phyloP scores from a whole-genome alignment of 2,329 filamentous ascomycete species.

The Claviceps cyperi region DNA sequence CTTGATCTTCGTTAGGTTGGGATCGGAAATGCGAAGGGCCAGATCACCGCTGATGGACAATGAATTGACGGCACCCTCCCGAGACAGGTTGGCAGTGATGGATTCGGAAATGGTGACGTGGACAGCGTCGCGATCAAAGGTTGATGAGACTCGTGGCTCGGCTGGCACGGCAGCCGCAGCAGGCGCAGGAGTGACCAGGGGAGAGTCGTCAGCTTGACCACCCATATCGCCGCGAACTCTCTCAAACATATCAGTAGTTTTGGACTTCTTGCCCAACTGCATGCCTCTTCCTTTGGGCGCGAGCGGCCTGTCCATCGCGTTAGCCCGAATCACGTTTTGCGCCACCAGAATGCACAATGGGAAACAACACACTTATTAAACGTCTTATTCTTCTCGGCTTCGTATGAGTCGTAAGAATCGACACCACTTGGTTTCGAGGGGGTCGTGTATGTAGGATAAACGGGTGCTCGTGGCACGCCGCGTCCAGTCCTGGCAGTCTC shows the following conservation, averaged over 20 bases:
- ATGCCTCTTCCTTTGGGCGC: slow-evolving; percentile 89
- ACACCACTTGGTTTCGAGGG: slow-evolving; percentile 58
- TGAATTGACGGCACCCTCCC: slow-evolving; percentile 75
- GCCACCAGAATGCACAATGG: not conserved
- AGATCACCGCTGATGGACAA: slow-evolving; percentile 86
- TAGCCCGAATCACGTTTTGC: not conserved
- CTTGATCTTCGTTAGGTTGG: slow-evolving; percentile 81
- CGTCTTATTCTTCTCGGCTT: slow-evolving; percentile 92
- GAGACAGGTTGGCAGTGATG: slow-evolving; percentile 78
- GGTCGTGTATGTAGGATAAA: slow-evolving; percentile 80
- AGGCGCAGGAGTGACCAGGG: slow-evolving; percentile 49
- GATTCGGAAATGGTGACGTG: slow-evolving; percentile 78
- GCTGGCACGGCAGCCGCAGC: slow-evolving; percentile 35
- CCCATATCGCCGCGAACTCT: slow-evolving; percentile 84
- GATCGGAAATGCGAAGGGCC: slow-evolving; percentile 77
- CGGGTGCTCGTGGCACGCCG: slow-evolving; percentile 55
- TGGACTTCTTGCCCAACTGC: slow-evolving; percentile 98
- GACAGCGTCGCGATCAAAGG: slow-evolving; percentile 68
- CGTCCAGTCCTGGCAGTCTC: slow-evolving; percentile 72
- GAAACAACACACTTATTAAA: slow-evolving; percentile 52
- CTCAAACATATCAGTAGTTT: slow-evolving; percentile 94
- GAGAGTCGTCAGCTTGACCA: slow-evolving; percentile 65
- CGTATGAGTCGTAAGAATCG: slow-evolving; percentile 85
- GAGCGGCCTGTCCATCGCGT: slow-evolving; percentile 29
- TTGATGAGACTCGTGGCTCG: slow-evolving; percentile 46